These are phyloP conservation scores for Candida tetrigidarum DNA, from an alignment of 1,139 yeast genomes.

Conservation along the genomic window DNA sequence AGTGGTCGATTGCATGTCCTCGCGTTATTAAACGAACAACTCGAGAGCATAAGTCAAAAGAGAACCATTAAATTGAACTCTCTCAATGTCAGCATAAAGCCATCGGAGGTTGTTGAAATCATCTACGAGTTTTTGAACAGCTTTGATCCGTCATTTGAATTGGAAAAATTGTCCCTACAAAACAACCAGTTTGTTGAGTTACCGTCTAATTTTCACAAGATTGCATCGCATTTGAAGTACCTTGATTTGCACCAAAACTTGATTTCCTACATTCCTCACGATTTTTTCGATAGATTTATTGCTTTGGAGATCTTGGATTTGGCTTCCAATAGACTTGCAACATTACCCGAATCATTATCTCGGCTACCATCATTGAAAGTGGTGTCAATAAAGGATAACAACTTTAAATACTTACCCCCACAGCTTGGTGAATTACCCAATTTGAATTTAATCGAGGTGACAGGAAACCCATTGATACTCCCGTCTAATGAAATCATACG, in stretches of 20 bases:
- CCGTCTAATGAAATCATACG: conserved; percentile 49
- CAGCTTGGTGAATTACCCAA: conserved; percentile 54
- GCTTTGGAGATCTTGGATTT: conserved; percentile 70
- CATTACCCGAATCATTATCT: conserved; percentile 44
- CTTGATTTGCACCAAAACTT: conserved; percentile 69
- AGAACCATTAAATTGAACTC: conserved; percentile 28
- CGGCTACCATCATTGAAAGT: conserved; percentile 53
- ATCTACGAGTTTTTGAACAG: conserved; percentile 30
- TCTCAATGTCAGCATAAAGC: conserved; percentile 6
- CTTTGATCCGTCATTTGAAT: conserved; percentile 37
- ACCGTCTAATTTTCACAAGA: conserved; percentile 50
- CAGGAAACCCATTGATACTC: conserved; percentile 64
- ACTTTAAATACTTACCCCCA: conserved; percentile 60
- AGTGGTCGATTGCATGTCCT: conserved; percentile 8
- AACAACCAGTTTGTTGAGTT: conserved; percentile 51
- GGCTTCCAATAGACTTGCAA: conserved; percentile 55
- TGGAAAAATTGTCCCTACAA: conserved; percentile 59
- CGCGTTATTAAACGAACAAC: conserved; percentile 26
- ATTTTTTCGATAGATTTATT: conserved; percentile 28
- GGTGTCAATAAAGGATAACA: conserved; percentile 66
- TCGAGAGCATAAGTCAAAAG: conserved; percentile 26
- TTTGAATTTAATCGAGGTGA: conserved; percentile 67
- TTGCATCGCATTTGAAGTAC: conserved; percentile 55
- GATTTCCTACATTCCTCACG: conserved; percentile 56
- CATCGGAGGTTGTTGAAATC: conserved; percentile 28